Conservation (phyloP, 768 basidiomycete genomes). For the Lactarius quietus region DNA sequence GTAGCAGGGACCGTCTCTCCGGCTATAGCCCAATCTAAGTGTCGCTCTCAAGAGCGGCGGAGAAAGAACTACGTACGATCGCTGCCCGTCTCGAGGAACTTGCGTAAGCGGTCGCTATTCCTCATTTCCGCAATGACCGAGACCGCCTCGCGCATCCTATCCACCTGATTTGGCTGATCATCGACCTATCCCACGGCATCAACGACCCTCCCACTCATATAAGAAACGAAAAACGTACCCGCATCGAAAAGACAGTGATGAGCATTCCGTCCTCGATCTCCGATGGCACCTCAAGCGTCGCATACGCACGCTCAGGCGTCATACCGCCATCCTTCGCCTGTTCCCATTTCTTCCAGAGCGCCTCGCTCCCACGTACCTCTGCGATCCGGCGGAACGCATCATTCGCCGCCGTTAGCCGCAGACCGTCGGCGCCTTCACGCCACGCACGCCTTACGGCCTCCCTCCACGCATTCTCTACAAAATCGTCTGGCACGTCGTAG, state of each 20-base stretch:
- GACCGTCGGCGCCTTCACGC: constrained; percentile 42
- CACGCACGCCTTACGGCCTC: constrained; percentile 54
- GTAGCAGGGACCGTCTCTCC: constrained; percentile 56
- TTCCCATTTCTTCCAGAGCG: constrained; percentile 50
- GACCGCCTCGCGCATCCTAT: constrained; percentile 72
- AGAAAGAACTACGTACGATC: constrained; percentile 58
- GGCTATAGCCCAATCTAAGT: constrained; percentile 39
- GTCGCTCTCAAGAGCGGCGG: background rate
- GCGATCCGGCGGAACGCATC: constrained; percentile 69
- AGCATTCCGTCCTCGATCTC: constrained; percentile 80
- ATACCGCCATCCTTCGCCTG: constrained; percentile 53
- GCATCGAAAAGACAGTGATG: constrained; percentile 63
- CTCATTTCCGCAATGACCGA: constrained; percentile 68
- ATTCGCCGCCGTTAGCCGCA: constrained; percentile 51
- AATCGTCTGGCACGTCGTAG: constrained; percentile 59
- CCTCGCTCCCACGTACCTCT: constrained; percentile 53
- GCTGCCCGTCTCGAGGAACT: constrained; percentile 59
- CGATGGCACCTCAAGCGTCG: constrained; percentile 61
- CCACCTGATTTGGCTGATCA: constrained; percentile 62
- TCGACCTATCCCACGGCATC: constrained; percentile 48
- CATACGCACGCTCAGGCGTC: constrained; percentile 68
- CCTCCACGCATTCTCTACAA: constrained; percentile 69
- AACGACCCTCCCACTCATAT: background rate
- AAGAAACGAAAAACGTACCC: constrained; percentile 45
- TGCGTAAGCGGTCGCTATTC: constrained; percentile 66